phyloP scores from a whole-genome alignment of 2,329 filamentous ascomycete species.

The Aspergillus neotritici region DNA sequence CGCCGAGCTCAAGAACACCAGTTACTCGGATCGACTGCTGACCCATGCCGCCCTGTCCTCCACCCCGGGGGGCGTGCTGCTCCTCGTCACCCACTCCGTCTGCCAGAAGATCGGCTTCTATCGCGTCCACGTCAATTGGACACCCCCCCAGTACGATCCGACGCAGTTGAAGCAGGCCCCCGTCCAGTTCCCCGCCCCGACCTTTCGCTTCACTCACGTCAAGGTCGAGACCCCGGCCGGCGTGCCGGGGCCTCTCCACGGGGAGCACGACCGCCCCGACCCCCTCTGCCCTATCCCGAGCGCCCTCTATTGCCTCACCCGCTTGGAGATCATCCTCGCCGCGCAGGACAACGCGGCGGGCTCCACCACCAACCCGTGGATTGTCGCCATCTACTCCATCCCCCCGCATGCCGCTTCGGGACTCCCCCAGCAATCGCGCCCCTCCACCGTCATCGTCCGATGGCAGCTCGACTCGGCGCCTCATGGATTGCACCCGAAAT shows the following conservation, averaged over 20 bases:
- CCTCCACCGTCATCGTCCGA: slow-evolving; percentile 69
- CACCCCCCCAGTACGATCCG: slow-evolving; percentile 52
- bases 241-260: slow-evolving; percentile 24
- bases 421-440: slow-evolving; percentile 56
- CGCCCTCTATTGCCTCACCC: slow-evolving; percentile 58
- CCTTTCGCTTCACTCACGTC: slow-evolving; percentile 33
- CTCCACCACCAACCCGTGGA: slow-evolving; percentile 55
- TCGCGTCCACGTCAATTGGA: slow-evolving; percentile 70
- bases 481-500: slow-evolving; percentile 66
- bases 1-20: slow-evolving; percentile 67
- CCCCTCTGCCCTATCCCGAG: slow-evolving; percentile 23
- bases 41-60: slow-evolving; percentile 72
- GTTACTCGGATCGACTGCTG: slow-evolving; percentile 67
- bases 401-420: slow-evolving; percentile 46
- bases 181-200: slow-evolving; percentile 30
- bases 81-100: slow-evolving; percentile 42
- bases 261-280: slow-evolving; percentile 19
- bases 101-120: slow-evolving; percentile 70
- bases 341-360: slow-evolving; percentile 53
- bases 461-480: slow-evolving; percentile 70
- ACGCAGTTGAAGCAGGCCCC: slow-evolving; percentile 25
- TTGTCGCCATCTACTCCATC: slow-evolving; percentile 69
- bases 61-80: slow-evolving; percentile 56
- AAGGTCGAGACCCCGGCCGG: slow-evolving; percentile 33
- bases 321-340: slow-evolving; percentile 67